Percentiles rank a stretch among this genome's conserved stretches.
phyloP scores from a whole-genome alignment of 2,329 filamentous ascomycete species.

The Trichoderma sp. region DNA sequence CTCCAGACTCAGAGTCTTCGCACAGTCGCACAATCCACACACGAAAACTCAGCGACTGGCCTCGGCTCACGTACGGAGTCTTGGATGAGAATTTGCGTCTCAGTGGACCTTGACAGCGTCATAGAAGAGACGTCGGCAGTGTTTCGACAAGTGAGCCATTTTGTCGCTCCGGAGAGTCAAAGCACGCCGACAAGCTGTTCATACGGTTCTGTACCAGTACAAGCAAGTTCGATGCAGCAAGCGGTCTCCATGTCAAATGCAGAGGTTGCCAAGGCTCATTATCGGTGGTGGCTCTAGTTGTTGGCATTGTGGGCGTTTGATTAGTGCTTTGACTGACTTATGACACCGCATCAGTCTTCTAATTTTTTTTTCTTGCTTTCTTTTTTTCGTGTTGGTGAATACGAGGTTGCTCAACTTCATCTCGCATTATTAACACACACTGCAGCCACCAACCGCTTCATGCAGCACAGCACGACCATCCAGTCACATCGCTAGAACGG shows the following conservation, averaged over 20 bases:
- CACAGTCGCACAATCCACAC: not conserved
- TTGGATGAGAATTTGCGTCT: not conserved
- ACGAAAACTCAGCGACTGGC: not conserved
- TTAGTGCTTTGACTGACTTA: not conserved
- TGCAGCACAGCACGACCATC: not conserved
- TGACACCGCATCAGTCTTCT: not conserved
- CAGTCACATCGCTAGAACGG: not conserved
- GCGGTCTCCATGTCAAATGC: not conserved
- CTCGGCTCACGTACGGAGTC: not conserved
- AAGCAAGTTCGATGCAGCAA: not conserved
- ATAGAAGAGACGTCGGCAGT: not conserved
- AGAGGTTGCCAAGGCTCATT: not conserved
- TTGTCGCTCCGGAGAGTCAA: not conserved
- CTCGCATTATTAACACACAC: not conserved
- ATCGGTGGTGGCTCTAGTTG: not conserved
- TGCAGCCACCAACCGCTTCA: conserved; percentile 1
- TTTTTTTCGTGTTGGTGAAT: not conserved
- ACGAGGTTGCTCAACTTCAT: not conserved
- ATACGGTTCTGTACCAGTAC: not conserved
- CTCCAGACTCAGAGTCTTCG: not conserved
- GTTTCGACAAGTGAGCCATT: conserved; percentile 2
- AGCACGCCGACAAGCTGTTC: not conserved
- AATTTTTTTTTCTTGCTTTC: not conserved
- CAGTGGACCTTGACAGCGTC: not conserved
- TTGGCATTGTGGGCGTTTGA: not conserved